Evolutionary conservation across 148 eudicot genomes (phyloP).

Genomic region (Heliosperma pusillum): DNA sequence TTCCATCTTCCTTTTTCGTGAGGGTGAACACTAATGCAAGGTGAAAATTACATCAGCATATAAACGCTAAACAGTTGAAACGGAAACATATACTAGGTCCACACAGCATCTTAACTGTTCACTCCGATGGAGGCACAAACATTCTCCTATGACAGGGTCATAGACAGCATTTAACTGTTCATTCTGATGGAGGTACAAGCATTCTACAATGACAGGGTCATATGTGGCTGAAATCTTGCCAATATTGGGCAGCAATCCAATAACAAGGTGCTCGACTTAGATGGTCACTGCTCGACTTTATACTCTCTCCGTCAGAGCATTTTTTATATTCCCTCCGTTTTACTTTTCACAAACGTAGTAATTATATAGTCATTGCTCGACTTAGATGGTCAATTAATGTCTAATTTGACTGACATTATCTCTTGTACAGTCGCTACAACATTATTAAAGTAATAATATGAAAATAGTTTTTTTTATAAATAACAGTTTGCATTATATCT

Average conservation of each 20-base stretch:
- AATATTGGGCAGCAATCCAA: neutral
- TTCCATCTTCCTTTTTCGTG: neutral
- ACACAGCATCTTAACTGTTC: neutral
- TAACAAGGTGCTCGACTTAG: constrained; percentile 2
- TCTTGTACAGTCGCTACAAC: neutral
- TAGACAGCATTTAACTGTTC: neutral
- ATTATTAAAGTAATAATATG: neutral
- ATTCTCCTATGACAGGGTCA: neutral
- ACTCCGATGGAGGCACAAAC: constrained; percentile 1
- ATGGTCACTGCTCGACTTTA: too few relatives aligned
- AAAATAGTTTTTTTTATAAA: neutral
- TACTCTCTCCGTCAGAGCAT: too few relatives aligned
- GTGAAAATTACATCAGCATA: neutral
- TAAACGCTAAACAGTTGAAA: constrained; percentile 10
- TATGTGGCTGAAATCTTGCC: constrained; percentile 6
- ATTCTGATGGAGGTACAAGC: constrained; percentile 1
- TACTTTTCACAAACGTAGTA: neutral
- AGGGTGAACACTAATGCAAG: constrained; percentile 1
- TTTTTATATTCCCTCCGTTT: too few relatives aligned
- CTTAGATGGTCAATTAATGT: neutral
- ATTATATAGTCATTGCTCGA: too few relatives aligned
- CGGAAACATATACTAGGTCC: constrained; percentile 5
- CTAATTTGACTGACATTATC: neutral
- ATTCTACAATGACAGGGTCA: neutral
- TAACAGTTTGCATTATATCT: neutral